Conservation (phyloP, 768 basidiomycete genomes). For the Galerina sulciceps region DNA sequence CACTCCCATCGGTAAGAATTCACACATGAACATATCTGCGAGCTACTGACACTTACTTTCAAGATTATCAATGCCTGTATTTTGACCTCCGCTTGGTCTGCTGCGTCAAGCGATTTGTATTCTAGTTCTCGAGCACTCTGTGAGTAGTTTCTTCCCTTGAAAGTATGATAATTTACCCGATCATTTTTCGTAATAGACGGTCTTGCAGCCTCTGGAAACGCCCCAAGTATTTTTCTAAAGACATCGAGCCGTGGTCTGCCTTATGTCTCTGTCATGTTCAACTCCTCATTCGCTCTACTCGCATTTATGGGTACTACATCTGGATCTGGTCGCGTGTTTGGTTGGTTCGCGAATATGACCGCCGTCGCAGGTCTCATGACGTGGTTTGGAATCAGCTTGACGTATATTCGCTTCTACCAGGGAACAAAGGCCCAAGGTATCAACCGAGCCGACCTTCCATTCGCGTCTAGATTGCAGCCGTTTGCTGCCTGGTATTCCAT, state of each 20-base stretch:
- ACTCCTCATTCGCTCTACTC: conserved; percentile 65
- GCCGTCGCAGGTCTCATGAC: conserved; percentile 69
- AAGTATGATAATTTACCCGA: neutral
- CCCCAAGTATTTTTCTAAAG: conserved; percentile 76
- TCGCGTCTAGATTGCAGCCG: conserved; percentile 66
- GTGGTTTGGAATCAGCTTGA: conserved; percentile 79
- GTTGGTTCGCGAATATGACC: conserved; percentile 82
- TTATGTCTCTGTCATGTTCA: conserved; percentile 67
- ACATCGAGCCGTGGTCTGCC: conserved; percentile 80
- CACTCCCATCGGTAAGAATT: conserved; percentile 72
- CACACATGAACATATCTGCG: neutral
- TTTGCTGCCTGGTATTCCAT: conserved; percentile 69
- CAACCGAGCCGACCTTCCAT: conserved; percentile 74
- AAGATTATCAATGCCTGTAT: conserved; percentile 83
- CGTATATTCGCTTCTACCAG: conserved; percentile 83
- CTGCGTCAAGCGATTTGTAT: conserved; percentile 87
- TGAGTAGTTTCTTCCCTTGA: conserved; percentile 36
- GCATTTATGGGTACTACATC: conserved; percentile 79
- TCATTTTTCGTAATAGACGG: conserved; percentile 55
- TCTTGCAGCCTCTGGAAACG: conserved; percentile 78
- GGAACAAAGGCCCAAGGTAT: conserved; percentile 84
- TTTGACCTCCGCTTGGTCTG: conserved; percentile 91
- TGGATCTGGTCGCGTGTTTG: conserved; percentile 76
- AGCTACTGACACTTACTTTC: neutral
- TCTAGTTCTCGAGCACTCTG: conserved; percentile 88